Evolutionary conservation across 768 basidiomycete species (phyloP).

Genomic region (Tulasnella sp.): DNA sequence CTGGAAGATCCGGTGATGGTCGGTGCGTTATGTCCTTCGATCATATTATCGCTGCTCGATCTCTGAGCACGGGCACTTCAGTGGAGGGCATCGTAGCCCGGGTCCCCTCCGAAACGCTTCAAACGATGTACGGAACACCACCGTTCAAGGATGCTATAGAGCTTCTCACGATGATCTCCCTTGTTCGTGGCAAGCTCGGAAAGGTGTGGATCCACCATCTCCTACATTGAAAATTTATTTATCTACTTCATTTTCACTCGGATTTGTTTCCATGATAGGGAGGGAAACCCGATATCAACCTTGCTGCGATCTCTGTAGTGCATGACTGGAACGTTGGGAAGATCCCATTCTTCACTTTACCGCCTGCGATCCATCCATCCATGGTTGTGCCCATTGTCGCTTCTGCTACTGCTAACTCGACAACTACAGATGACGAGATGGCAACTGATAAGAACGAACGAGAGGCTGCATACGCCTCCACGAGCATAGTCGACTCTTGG

Average conservation of each 20-base stretch:
- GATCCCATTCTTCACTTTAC: slow-evolving; percentile 77
- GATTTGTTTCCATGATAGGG: slow-evolving; percentile 37
- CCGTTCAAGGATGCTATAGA: slow-evolving; percentile 59
- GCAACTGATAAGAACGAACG: slow-evolving; percentile 31
- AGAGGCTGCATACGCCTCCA: slow-evolving; percentile 75
- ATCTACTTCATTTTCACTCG: not conserved
- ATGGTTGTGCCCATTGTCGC: slow-evolving; percentile 29
- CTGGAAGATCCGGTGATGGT: slow-evolving; percentile 83
- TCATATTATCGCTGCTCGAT: not conserved
- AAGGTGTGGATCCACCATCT: slow-evolving; percentile 40
- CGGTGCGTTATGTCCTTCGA: slow-evolving; percentile 39
- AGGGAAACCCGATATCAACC: slow-evolving; percentile 78
- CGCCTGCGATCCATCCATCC: slow-evolving; percentile 70
- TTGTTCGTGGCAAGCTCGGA: slow-evolving; percentile 68
- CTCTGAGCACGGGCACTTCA: slow-evolving; percentile 23
- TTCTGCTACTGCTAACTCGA: slow-evolving; percentile 18
- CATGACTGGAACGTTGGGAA: slow-evolving; percentile 95
- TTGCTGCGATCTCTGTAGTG: slow-evolving; percentile 70
- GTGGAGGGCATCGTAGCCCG: slow-evolving; percentile 79
- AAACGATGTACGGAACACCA: slow-evolving; percentile 78
- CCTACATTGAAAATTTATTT: not conserved
- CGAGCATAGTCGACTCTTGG: slow-evolving; percentile 58
- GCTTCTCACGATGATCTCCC: slow-evolving; percentile 82
- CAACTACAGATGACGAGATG: slow-evolving; percentile 25
- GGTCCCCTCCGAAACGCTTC: slow-evolving; percentile 57